Evolutionary conservation across 176 grass and related monocot species (phyloP), one percentile per base, ranked within the genome.

Genomic region (Bonia amplexicaulis): DNA sequence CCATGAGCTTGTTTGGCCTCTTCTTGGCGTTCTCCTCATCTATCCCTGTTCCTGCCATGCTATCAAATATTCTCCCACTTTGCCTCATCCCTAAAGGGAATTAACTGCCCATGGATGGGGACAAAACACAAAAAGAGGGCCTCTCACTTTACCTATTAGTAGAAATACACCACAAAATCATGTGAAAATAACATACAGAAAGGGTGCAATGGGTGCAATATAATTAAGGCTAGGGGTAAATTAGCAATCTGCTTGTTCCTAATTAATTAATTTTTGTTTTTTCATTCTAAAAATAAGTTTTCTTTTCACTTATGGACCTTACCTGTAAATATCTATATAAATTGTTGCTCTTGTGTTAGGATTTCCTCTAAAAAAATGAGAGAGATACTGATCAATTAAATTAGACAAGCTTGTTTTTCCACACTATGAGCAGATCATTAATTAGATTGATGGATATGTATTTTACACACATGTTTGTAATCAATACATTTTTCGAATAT

Each of bases 1-100:
- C 87, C 82, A 87, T 90, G 83, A 86, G 84, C 80, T 67, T 87
- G 90, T 85, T 90, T 92, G 89, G 89, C 87, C 85, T 78, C 79
- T 90, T 90, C 89, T 84, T 85, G 80, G 86, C 87, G 85, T 76
- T 86, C 69, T 82, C 82, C 79, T 69, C 75, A 84, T 87, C n/a
- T 73, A 71, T 87, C 79, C 53, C 70, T 86, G 68, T 80, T 86
- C 31, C 15, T 87, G 13, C 41, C 69, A 86, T 95, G 80, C 74
- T 64, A 83, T 82, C 73, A 92, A 82, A 86, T 90, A 90, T 88
- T 74, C 90, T 85, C 73, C 85, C 65, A 57, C 64, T 92, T 89
- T 88, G 80, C 80, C 88, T 85, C n/a, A 88, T 90, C 81, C 78
- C 33, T 77, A 70, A 83, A 83, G 64, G 73, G 88, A 84, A 92